Base-by-base conservation (phyloP, 208 protist species). In the Trypanosoma cruzi region DNA sequence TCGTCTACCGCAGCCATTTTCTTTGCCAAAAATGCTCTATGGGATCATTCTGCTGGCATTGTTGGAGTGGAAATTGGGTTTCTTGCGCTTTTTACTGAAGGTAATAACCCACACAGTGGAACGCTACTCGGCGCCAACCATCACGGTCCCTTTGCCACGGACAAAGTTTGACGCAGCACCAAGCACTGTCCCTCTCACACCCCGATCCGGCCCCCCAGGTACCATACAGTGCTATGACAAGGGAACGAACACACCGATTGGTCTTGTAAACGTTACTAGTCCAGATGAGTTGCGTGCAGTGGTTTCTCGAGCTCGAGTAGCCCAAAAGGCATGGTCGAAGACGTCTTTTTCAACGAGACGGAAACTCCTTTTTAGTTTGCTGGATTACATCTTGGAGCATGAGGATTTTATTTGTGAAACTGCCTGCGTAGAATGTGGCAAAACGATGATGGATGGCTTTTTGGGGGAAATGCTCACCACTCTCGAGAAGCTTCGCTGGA, bases 401-500 rank as follows among this genome's bases (percentile, higher is more conserved):
- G 89, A 97, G 75, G 48, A 69, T 40, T 76, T 85, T 67, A 95
- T 97, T 70, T 95, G 89, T 82, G 77, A 93, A 76, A 93, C 88
- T n/a, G 79, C 89, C 14, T 91, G 80, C 53, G 82, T 94, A 29
- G 92, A 97, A 72, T 93, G 89, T 76, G 92, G 92, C 65, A 97
- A 97, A 79, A 97, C 92, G 22, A 90, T 94, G 86, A 88, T 98
- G 84, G 94, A 98, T 75, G 90, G 86, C 65, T 82, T 84, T 26
- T 78, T 96, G 0, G 94, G 94, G 22, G 94, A 98, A 81, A 86
- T 98, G 64, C 74, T 98, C 31, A 95, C 89, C 24, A 97, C 94
- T 32, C 84, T 96, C 31, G 94, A 98, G 80, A 98, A 98, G 77
- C 85, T 98, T 61, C 87, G 92, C 53, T 96, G 88, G 88, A 96